These are phyloP conservation scores for Fomitopsis schrenkii DNA, from an alignment of 1,284 basidiomycete genomes.

Conservation along the genomic window DNA sequence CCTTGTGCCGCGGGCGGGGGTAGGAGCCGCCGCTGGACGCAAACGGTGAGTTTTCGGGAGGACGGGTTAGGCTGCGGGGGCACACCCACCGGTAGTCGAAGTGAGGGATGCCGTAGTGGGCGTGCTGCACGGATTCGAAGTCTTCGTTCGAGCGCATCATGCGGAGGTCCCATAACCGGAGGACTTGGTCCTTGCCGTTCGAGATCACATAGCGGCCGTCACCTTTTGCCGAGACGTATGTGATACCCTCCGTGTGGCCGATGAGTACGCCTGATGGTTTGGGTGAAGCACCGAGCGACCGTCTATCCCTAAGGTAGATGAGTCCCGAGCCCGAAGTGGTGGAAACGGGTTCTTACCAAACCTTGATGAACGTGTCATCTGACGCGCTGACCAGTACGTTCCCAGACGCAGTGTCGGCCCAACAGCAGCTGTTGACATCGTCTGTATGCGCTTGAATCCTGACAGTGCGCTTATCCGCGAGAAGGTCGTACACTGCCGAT, in stretches of 20 bases:
- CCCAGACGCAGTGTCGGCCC: slow-evolving; percentile 88
- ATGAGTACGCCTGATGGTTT: slow-evolving; percentile 91
- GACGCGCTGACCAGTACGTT: slow-evolving; percentile 94
- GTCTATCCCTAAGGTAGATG: slow-evolving; percentile 68
- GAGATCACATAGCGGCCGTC: slow-evolving; percentile 95
- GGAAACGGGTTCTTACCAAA: slow-evolving; percentile 61
- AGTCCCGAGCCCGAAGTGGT: neutral
- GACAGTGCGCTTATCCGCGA: slow-evolving; percentile 75
- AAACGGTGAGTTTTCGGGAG: slow-evolving; percentile 1
- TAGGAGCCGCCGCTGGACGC: slow-evolving; percentile 61
- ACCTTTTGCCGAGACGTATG: slow-evolving; percentile 84
- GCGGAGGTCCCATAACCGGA: slow-evolving; percentile 92
- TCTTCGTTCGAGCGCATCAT: slow-evolving; percentile 82
- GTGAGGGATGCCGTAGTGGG: slow-evolving; percentile 54
- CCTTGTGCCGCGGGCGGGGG: slow-evolving; percentile 53
- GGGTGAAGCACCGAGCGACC: slow-evolving; percentile 75
- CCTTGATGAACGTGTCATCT: slow-evolving; percentile 92
- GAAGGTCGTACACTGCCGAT: slow-evolving; percentile 81
- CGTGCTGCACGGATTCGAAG: slow-evolving; percentile 50
- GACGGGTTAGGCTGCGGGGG: neutral
- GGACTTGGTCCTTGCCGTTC: slow-evolving; percentile 96
- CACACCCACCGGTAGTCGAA: slow-evolving; percentile 76
- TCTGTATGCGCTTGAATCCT: slow-evolving; percentile 82
- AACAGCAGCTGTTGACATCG: slow-evolving; percentile 96
- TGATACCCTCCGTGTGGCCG: slow-evolving; percentile 94